These are phyloP conservation scores for Penicillium malachiteum DNA, from an alignment of 495 filamentous ascomycete species.

Conservation along the genomic window DNA sequence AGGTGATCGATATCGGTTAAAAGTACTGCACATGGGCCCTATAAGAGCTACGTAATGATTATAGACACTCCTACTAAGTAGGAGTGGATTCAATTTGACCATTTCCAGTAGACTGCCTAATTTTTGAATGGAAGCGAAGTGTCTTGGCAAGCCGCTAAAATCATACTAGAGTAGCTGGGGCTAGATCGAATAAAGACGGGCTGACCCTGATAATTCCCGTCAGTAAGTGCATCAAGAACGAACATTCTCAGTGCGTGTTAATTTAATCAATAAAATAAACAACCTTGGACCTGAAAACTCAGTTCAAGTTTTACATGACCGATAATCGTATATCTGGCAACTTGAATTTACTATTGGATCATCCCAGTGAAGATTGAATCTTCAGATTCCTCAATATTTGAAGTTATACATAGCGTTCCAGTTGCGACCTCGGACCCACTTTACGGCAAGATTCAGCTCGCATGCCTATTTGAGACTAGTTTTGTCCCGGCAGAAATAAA, in stretches of 20 bases:
- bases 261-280: not conserved
- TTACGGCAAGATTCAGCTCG: no score
- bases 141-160: not conserved
- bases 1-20: not conserved
- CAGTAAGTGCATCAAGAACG: not conserved
- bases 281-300: not conserved
- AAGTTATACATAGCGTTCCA: not conserved
- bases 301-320: not conserved
- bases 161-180: not conserved
- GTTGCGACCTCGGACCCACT: no score
- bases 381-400: not conserved
- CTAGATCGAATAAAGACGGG: not conserved
- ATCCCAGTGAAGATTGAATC: not conserved
- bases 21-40: not conserved
- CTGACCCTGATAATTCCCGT: not conserved
- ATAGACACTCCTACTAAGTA: not conserved
- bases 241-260: not conserved
- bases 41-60: not conserved
- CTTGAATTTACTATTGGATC: not conserved
- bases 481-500: no score
- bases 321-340: no score
- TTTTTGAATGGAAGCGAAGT: not conserved
- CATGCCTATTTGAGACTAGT: no score
- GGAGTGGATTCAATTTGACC: not conserved
- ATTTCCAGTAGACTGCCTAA: not conserved